phyloP scores from a whole-genome alignment of 2,329 filamentous ascomycete species.

The Trichoderma koningii region DNA sequence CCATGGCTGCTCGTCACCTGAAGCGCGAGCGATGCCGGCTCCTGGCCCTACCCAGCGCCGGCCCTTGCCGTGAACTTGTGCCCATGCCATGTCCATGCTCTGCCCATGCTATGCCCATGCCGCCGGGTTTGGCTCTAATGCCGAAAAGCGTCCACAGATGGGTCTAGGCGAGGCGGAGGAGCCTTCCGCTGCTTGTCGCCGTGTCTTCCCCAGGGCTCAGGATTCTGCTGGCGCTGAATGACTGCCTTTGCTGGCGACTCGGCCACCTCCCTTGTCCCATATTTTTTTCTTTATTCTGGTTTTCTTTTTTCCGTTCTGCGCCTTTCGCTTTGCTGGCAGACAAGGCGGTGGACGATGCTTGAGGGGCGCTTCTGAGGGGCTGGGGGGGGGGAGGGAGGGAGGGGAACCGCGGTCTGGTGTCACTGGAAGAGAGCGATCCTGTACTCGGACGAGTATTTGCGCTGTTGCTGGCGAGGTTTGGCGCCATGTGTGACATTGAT shows the following conservation, averaged over 20 bases:
- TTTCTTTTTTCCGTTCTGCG: no score
- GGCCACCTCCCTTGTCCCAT: constrained; percentile 12
- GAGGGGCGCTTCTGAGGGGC: no score
- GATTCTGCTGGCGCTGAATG: constrained; percentile 23
- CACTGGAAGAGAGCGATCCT: no score
- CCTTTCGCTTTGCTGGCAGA: neutral
- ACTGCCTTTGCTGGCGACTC: constrained; percentile 11
- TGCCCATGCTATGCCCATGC: neutral
- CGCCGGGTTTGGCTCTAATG: neutral
- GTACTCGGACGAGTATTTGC: neutral
- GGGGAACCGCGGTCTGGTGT: no score
- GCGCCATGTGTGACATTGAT: constrained; percentile 14
- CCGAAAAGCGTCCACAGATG: neutral
- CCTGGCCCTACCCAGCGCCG: neutral
- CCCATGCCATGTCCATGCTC: neutral
- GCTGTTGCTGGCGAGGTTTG: neutral
- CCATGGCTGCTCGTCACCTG: constrained; percentile 13
- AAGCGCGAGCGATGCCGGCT: constrained; percentile 23
- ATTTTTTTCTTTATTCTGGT: neutral
- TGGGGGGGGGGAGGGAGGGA: no score
- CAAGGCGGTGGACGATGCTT: constrained; percentile 11
- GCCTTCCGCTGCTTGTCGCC: constrained; percentile 5
- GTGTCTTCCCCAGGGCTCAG: constrained; percentile 19
- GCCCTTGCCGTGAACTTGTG: neutral
- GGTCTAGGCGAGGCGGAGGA: neutral